Percentiles rank a stretch among this genome's conserved stretches.
phyloP scores from a whole-genome alignment of 1,139 yeast genomes.

The Dujonia santamariae region DNA sequence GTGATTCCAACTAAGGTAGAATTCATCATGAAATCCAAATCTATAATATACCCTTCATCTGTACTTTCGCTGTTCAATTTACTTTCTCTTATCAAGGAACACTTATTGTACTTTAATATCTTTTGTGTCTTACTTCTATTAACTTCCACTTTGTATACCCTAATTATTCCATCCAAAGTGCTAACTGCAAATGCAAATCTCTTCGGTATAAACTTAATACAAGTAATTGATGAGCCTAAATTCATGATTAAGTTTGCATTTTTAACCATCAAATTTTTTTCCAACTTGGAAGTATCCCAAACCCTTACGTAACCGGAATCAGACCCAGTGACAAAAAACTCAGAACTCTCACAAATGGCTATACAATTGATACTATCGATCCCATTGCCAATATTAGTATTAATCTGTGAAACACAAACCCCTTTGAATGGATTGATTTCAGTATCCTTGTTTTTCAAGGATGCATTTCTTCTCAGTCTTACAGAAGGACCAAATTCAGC shows the following conservation, averaged over 20 bases:
- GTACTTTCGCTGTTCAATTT: constrained; percentile 27
- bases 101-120: constrained; percentile 27
- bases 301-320: constrained; percentile 67
- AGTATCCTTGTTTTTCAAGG: constrained; percentile 3
- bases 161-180: constrained; percentile 60
- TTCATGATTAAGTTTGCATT: constrained; percentile 48
- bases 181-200: constrained; percentile 68
- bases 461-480: constrained; percentile 9
- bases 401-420: constrained; percentile 52
- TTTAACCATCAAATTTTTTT: constrained; percentile 59
- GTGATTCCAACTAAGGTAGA: constrained; percentile 46
- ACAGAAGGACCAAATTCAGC: constrained; percentile 60
- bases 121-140: constrained; percentile 29
- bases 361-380: constrained; percentile 51
- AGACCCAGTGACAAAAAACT: constrained; percentile 75
- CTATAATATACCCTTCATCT: constrained; percentile 11
- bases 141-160: constrained; percentile 56
- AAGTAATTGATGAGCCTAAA: constrained; percentile 46
- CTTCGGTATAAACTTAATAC: constrained; percentile 52
- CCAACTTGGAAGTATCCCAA: constrained; percentile 75
- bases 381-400: constrained; percentile 20
- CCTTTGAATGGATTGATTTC: constrained; percentile 40
- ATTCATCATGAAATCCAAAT: constrained; percentile 1
- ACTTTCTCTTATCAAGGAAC: constrained; percentile 45
- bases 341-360: constrained; percentile 57